phyloP scores from a whole-genome alignment of 495 filamentous ascomycete genomes.

The Xylaria palmicola region DNA sequence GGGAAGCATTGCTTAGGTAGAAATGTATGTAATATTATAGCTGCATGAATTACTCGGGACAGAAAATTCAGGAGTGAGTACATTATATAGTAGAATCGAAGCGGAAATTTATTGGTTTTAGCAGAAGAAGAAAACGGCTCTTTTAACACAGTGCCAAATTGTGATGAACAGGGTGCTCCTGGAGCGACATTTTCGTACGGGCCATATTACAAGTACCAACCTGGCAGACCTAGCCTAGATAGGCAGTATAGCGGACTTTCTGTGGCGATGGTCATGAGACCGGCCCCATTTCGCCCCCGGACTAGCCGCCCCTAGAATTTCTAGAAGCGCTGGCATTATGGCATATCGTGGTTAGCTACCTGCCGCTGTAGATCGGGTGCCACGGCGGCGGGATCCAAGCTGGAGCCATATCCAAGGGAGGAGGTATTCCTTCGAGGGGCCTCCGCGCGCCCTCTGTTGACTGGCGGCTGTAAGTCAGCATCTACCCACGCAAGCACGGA shows the following conservation, averaged over 20 bases:
- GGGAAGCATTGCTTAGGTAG: too few relatives aligned
- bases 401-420: background rate
- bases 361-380: slow-evolving; percentile 1
- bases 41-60: too few relatives aligned
- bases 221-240: too few relatives aligned
- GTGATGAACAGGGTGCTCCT: background rate
- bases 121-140: background rate
- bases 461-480: too few relatives aligned
- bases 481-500: background rate
- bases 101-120: background rate
- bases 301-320: slow-evolving; percentile 7
- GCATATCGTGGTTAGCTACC: background rate
- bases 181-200: background rate
- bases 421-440: background rate
- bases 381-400: slow-evolving; percentile 9
- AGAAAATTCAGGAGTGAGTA: too few relatives aligned
- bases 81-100: too few relatives aligned
- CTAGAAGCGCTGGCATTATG: background rate
- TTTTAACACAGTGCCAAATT: background rate
- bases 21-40: too few relatives aligned
- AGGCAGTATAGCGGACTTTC: background rate
- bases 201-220: background rate
- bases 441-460: too few relatives aligned
- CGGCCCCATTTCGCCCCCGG: background rate
- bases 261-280: background rate